Conservation (phyloP, 2,329 filamentous ascomycete genomes). For the Diaporthe citri region DNA sequence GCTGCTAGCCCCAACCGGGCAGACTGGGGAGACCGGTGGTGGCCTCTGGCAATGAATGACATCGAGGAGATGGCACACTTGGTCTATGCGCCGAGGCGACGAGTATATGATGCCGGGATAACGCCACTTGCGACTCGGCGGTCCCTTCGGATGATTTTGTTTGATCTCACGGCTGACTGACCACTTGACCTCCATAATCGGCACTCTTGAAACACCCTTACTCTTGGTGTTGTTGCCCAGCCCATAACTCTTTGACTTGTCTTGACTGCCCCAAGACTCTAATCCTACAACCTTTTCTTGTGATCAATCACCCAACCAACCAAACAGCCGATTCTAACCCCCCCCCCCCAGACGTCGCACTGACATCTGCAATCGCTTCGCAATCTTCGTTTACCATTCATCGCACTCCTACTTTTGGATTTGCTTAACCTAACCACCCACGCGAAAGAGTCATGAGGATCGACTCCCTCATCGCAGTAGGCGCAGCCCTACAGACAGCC, state of each 20-base stretch:
- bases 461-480: not conserved
- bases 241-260: constrained; percentile 3
- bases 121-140: constrained; percentile 2
- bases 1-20: constrained; percentile 3
- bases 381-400: not conserved
- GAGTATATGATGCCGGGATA: constrained; percentile 20
- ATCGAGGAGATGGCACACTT: not conserved
- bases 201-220: constrained; percentile 20
- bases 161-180: constrained; percentile 11
- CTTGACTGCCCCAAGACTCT: not conserved
- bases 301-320: not conserved
- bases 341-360: constrained; percentile 6
- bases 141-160: constrained; percentile 7
- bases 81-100: not conserved
- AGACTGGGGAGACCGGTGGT: not conserved
- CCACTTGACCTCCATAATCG: not conserved
- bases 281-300: not conserved
- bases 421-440: not conserved
- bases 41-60: not conserved
- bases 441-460: constrained; percentile 31
- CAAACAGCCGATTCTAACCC: not conserved
- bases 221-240: constrained; percentile 18
- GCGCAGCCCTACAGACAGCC: constrained; percentile 41
- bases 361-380: constrained; percentile 1
- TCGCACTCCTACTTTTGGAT: not conserved